phyloP scores from a whole-genome alignment of 306 rosid species.

The Corylus heterophylla region DNA sequence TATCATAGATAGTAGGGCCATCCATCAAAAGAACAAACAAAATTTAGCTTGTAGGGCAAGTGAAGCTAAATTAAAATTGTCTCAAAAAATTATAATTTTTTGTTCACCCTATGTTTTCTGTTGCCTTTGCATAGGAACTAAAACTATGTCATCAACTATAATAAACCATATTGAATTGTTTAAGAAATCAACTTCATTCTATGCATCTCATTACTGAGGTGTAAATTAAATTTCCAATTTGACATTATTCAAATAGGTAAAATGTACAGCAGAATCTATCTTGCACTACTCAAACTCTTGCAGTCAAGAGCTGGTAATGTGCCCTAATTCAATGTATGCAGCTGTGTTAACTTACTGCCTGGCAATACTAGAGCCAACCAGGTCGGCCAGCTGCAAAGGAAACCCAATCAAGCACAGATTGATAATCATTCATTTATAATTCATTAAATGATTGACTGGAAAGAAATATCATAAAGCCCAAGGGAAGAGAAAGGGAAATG shows the following conservation, averaged over 20 bases:
- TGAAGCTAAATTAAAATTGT: too few relatives aligned
- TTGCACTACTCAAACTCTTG: conserved; percentile 53
- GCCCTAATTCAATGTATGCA: conserved; percentile 57
- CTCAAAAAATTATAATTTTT: too few relatives aligned
- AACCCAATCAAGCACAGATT: not conserved
- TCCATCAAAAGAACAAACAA: too few relatives aligned
- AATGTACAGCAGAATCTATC: conserved; percentile 73
- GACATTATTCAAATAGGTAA: not conserved
- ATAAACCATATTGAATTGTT: too few relatives aligned
- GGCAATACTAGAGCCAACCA: conserved; percentile 57
- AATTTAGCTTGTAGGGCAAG: too few relatives aligned
- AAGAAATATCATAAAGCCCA: not conserved
- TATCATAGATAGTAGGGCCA: too few relatives aligned
- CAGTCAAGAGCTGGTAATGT: conserved; percentile 81
- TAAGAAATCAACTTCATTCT: too few relatives aligned
- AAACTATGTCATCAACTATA: too few relatives aligned
- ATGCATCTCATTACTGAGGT: too few relatives aligned
- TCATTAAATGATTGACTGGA: not conserved
- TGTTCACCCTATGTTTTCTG: too few relatives aligned
- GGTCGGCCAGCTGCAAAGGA: conserved; percentile 78
- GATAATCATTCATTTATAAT: not conserved
- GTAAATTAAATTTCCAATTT: not conserved
- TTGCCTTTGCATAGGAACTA: too few relatives aligned
- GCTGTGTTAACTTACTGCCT: conserved; percentile 75
- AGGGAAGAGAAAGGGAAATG: not conserved